These are phyloP conservation scores for Byssochlamys sp. DNA, from an alignment of 2,329 filamentous ascomycete species.

Conservation along the genomic window DNA sequence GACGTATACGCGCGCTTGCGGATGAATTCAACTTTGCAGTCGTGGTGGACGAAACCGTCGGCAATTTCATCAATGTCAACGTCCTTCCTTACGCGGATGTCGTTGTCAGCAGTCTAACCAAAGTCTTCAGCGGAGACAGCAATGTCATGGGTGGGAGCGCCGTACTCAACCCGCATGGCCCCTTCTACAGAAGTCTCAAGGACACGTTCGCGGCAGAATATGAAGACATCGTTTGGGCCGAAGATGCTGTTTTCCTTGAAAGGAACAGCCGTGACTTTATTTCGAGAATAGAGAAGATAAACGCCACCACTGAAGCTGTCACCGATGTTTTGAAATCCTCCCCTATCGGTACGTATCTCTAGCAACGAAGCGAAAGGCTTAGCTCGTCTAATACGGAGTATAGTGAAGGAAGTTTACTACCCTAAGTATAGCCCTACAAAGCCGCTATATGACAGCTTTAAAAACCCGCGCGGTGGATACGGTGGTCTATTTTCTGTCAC, in stretches of 20 bases:
- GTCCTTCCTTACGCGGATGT: constrained; percentile 82
- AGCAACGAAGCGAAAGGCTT: background rate
- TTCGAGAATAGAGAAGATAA: constrained; percentile 71
- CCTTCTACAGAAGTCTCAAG: constrained; percentile 63
- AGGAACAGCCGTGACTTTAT: constrained; percentile 90
- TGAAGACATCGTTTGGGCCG: constrained; percentile 87
- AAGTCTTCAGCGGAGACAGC: constrained; percentile 92
- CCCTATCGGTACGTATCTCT: constrained; percentile 35
- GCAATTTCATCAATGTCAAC: constrained; percentile 91
- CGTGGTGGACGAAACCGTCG: constrained; percentile 90
- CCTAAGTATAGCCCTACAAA: constrained; percentile 67
- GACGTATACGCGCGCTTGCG: constrained; percentile 68
- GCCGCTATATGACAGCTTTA: constrained; percentile 67
- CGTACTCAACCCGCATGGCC: constrained; percentile 57
- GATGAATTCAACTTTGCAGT: constrained; percentile 79
- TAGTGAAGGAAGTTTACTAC: constrained; percentile 74
- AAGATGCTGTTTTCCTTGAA: constrained; percentile 90
- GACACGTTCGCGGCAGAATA: constrained; percentile 54
- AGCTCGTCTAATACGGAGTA: constrained; percentile 8
- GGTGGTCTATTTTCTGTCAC: constrained; percentile 80
- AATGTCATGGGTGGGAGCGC: constrained; percentile 91
- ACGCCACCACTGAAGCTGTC: constrained; percentile 73
- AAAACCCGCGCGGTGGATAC: constrained; percentile 67
- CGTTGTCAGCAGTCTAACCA: constrained; percentile 88
- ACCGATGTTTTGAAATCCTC: constrained; percentile 59